phyloP scores from a whole-genome alignment of 768 basidiomycete species.

The Podaxis sp. region DNA sequence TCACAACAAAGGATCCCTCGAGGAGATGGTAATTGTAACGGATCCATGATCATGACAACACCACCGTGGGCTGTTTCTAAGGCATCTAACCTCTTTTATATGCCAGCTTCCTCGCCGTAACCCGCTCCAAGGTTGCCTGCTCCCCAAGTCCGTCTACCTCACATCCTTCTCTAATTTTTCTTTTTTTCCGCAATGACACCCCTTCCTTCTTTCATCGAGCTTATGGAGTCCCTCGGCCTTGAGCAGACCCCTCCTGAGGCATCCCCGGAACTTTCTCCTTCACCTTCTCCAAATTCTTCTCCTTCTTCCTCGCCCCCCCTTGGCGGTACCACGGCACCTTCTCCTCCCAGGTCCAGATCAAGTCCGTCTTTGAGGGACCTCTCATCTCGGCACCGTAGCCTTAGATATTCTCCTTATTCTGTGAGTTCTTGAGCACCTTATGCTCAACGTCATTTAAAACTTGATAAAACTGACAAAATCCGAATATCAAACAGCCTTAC shows the following conservation, averaged over 20 bases:
- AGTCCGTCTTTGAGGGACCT: slow-evolving; percentile 40
- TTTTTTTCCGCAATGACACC: slow-evolving; percentile 48
- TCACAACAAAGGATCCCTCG: slow-evolving; percentile 10
- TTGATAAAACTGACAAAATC: background rate
- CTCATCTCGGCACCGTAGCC: slow-evolving; percentile 29
- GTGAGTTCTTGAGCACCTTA: slow-evolving; percentile 22
- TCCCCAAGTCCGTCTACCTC: slow-evolving; percentile 23
- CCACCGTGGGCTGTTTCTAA: slow-evolving; percentile 55
- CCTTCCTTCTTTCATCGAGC: slow-evolving; percentile 83
- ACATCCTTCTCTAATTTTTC: slow-evolving; percentile 22
- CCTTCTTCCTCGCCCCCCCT: slow-evolving; percentile 36
- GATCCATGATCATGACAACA: slow-evolving; percentile 39
- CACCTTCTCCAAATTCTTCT: slow-evolving; percentile 39
- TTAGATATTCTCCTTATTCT: slow-evolving; percentile 50
- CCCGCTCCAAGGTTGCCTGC: slow-evolving; percentile 32
- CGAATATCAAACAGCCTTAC: slow-evolving; percentile 10
- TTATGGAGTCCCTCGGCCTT: slow-evolving; percentile 80
- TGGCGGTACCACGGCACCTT: slow-evolving; percentile 25
- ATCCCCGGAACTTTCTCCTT: slow-evolving; percentile 33
- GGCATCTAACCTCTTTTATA: slow-evolving; percentile 38
- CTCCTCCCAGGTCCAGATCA: slow-evolving; percentile 37
- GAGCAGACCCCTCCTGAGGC: slow-evolving; percentile 38
- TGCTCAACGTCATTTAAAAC: background rate
- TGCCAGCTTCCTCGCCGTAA: slow-evolving; percentile 21
- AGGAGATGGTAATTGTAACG: slow-evolving; percentile 12